phyloP scores from a whole-genome alignment of 257 asterid genomes.

The Solanum sitiens region DNA sequence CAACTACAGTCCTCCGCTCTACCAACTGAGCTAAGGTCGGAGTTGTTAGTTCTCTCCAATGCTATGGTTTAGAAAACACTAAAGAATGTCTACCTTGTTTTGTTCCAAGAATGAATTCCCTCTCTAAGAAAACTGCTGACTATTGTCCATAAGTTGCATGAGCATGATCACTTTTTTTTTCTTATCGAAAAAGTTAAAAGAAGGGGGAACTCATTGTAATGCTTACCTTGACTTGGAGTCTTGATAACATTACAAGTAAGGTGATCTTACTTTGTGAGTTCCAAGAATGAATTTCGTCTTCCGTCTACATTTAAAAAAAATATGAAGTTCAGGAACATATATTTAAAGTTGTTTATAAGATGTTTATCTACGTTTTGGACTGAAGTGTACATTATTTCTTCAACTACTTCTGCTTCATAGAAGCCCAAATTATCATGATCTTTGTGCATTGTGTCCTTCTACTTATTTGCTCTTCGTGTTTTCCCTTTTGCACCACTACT shows the following conservation, averaged over 20 bases:
- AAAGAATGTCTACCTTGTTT: neutral
- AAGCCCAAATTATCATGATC: neutral
- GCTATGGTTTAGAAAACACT: neutral
- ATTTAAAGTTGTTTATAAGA: neutral
- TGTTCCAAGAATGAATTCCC: neutral
- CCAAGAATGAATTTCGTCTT: neutral
- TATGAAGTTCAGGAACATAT: neutral
- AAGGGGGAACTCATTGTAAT: neutral
- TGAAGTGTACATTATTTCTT: neutral
- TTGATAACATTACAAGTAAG: neutral
- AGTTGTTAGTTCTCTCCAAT: neutral
- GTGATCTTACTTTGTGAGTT: neutral
- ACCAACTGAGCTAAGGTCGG: constrained; percentile 3
- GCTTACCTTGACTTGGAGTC: neutral
- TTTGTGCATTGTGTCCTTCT: neutral
- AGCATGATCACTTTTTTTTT: neutral
- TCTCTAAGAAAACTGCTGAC: neutral
- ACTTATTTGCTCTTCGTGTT: neutral
- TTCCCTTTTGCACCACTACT: neutral
- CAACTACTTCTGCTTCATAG: neutral
- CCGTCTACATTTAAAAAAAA: neutral
- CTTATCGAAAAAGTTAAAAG: neutral
- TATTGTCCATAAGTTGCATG: neutral
- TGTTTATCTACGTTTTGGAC: neutral
- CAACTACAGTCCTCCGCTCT: neutral